Conservation (phyloP, 1,284 basidiomycete genomes). For the Coriolopsis trogii region DNA sequence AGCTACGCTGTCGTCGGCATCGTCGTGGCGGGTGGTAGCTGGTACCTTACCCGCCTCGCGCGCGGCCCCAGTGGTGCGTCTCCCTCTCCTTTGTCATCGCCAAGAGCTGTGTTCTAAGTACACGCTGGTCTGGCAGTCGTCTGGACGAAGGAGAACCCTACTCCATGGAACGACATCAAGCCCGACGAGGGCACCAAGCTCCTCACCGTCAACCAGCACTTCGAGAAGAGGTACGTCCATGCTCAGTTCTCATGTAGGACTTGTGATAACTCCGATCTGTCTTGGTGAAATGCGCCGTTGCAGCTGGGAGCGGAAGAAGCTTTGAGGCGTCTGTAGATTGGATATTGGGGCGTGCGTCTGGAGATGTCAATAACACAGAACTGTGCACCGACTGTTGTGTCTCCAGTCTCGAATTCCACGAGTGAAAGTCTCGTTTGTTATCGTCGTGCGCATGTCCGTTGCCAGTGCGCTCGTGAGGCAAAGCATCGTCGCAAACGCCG, state of each 20-base stretch:
- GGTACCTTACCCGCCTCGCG: conserved; percentile 76
- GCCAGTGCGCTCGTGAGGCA: no score
- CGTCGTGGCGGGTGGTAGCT: conserved; percentile 65
- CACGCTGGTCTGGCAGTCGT: conserved; percentile 51
- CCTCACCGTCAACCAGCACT: conserved; percentile 68
- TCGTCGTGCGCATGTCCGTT: no score
- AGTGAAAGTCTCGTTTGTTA: no score
- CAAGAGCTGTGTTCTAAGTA: not conserved
- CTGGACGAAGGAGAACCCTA: conserved; percentile 81
- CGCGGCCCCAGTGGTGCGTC: conserved; percentile 66
- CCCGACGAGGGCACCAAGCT: conserved; percentile 74
- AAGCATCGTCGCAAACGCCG: no score
- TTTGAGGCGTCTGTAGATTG: conserved; percentile 42
- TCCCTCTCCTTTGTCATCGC: not conserved
- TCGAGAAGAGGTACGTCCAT: conserved; percentile 66
- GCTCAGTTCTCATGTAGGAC: not conserved
- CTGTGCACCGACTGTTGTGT: conserved; percentile 5
- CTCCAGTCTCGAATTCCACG: conserved; percentile 8
- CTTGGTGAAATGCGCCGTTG: conserved; percentile 2
- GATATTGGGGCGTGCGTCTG: not conserved
- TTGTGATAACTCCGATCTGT: conserved; percentile 9
- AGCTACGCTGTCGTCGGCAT: conserved; percentile 75
- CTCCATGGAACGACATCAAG: conserved; percentile 79
- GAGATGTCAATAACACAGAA: not conserved
- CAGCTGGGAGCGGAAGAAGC: conserved; percentile 74